phyloP scores from a whole-genome alignment of 805 yeast genomes.

The Yarrowia sp. region DNA sequence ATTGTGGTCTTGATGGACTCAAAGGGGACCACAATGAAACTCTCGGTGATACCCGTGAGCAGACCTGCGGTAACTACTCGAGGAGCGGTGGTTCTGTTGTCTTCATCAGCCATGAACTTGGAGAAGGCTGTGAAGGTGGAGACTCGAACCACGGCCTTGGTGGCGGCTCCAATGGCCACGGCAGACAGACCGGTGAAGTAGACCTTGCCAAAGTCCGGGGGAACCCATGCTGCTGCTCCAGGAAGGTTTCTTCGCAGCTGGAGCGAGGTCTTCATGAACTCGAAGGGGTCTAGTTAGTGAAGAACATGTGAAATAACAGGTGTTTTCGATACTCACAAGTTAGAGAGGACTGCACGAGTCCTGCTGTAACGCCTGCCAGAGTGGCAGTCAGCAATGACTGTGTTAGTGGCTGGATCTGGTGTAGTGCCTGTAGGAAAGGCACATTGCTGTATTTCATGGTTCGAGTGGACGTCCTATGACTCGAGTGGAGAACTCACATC shows the following conservation, averaged over 20 bases:
- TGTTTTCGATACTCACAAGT: slow-evolving; percentile 50
- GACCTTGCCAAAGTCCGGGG: slow-evolving; percentile 43
- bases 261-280: slow-evolving; percentile 51
- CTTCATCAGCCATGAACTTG: slow-evolving; percentile 65
- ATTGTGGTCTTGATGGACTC: slow-evolving; percentile 58
- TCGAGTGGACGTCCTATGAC: not conserved
- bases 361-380: slow-evolving; percentile 52
- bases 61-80: slow-evolving; percentile 82
- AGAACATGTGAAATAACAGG: too few species aligned
- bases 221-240: slow-evolving; percentile 42
- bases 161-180: slow-evolving; percentile 71
- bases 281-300: slow-evolving; percentile 53
- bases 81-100: slow-evolving; percentile 75
- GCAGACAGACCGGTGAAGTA: slow-evolving; percentile 73
- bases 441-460: too few species aligned
- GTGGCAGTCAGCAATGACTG: slow-evolving; percentile 49
- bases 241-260: slow-evolving; percentile 49
- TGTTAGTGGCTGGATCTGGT: not conserved
- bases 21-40: slow-evolving; percentile 80
- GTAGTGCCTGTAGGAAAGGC: too few species aligned
- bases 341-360: slow-evolving; percentile 50
- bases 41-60: slow-evolving; percentile 83
- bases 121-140: slow-evolving; percentile 77
- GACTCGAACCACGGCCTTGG: slow-evolving; percentile 77
- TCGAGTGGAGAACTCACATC: slow-evolving; percentile 26